Conservation (phyloP, 306 rosid genomes). For the Cucumis hystrix region DNA sequence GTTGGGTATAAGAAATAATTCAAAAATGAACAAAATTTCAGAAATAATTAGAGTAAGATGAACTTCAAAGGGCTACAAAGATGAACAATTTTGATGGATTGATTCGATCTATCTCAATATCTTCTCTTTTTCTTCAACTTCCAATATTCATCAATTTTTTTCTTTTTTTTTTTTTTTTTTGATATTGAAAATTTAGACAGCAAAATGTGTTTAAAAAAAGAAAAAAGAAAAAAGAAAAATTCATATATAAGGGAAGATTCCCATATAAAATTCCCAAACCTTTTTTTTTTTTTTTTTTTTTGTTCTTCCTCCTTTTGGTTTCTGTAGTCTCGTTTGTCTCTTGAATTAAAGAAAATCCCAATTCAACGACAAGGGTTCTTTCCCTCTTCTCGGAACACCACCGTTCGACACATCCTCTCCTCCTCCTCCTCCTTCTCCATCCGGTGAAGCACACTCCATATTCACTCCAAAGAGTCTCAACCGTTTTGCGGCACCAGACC, state of each 20-base stretch:
- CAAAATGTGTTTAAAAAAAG: neutral
- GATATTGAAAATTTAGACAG: neutral
- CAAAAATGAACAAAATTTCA: no score
- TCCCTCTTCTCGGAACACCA: neutral
- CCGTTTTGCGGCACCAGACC: neutral
- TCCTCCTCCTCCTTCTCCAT: neutral
- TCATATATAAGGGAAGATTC: neutral
- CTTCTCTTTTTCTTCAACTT: neutral
- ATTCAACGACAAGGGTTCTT: conserved; percentile 3
- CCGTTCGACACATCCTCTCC: neutral
- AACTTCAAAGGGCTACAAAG: neutral
- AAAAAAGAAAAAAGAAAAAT: neutral
- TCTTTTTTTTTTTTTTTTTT: neutral
- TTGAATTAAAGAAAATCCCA: neutral
- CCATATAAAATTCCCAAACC: neutral
- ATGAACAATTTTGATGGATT: neutral
- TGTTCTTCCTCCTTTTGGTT: neutral
- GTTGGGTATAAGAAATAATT: no score
- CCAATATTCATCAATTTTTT: neutral
- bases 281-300: neutral
- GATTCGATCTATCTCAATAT: neutral
- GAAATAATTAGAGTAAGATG: no score
- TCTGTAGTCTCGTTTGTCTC: neutral
- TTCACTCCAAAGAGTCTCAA: conserved; percentile 12
- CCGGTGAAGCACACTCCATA: conserved; percentile 6